Conservation (phyloP, 2,329 filamentous ascomycete species). For the Atkinsonella hypoxylon region DNA sequence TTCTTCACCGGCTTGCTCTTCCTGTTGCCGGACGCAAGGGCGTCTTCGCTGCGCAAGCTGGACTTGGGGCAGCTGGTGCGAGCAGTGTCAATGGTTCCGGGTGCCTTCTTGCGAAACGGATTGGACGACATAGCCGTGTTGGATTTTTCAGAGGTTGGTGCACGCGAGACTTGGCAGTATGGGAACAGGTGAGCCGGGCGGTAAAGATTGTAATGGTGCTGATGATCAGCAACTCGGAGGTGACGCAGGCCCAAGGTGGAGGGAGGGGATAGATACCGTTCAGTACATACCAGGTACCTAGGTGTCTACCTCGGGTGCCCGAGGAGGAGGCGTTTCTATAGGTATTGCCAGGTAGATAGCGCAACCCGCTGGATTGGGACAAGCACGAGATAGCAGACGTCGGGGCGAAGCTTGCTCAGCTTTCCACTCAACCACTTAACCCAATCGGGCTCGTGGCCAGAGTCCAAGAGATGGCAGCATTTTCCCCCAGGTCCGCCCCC, state of each 20-base stretch:
- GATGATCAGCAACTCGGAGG: not conserved
- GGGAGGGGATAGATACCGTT: too few relatives aligned
- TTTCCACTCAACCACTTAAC: not conserved
- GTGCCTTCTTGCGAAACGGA: slow-evolving; percentile 13
- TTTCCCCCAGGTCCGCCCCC: not conserved
- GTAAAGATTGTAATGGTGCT: not conserved
- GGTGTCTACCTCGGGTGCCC: too few relatives aligned
- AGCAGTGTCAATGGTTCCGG: slow-evolving; percentile 9
- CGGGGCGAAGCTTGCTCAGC: not conserved
- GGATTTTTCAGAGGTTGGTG: not conserved
- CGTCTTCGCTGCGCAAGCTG: slow-evolving; percentile 9
- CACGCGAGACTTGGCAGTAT: not conserved
- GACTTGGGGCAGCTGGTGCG: slow-evolving; percentile 11
- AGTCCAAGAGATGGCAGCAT: slow-evolving; percentile 2
- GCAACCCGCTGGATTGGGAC: not conserved
- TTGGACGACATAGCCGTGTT: slow-evolving; percentile 13
- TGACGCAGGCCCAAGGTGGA: not conserved
- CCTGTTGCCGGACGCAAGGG: slow-evolving; percentile 13
- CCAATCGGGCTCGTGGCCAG: slow-evolving; percentile 5
- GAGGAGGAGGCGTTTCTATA: too few relatives aligned
- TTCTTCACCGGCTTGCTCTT: slow-evolving; percentile 48
- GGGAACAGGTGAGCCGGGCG: not conserved
- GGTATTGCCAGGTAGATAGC: not conserved
- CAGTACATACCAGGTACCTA: too few relatives aligned
- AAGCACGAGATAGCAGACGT: not conserved